Evolutionary conservation across 2,329 filamentous ascomycete species (phyloP), one percentile per base, ranked within the genome.

Genomic region (Dothideomycetes sp.): DNA sequence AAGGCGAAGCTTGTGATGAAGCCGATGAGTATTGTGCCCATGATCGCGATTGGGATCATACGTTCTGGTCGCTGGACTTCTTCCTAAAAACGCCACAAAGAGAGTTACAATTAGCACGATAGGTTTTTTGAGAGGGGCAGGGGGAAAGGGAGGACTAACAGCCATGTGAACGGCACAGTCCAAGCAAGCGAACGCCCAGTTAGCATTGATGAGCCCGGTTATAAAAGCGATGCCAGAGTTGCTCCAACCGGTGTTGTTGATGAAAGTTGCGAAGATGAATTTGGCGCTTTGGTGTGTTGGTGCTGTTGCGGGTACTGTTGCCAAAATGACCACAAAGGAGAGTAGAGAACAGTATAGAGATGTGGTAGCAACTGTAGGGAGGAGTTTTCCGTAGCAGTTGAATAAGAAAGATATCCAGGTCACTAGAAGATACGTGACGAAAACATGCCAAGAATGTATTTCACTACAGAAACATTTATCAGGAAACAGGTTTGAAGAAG

Each of bases 221-320:
- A 73, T 64, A 54, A 71, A 72, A 15, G 67, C 67, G 31, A 73
- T 65, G 16, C 67, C 68, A 44, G 61, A 58, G 31, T 61, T 53
- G 8, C 50, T 43, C 68, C 66, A 72, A 16, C 65, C 69, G 1
- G 67, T 71, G 45, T 64, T 65, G 53, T 72, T 74, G 55, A 67
- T 64, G 48, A 71, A 72, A 27, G 62, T 69, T 1, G 65, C 63
- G 48, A 71, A 73, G 47, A 73, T 70, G 51, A 71, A 72, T 16
- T 61, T 57, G 39, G 66, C 64, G 24, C 60, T 55, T 40, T 68
- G 60, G 45, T 69, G 63, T 1, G 59, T 61, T 2, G 63, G 62
- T 5, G 65, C 59, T 15, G 57, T 58, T 4, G 64, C 58, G 1
- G 68, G 67, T 3, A 71, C 62, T 4, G 64, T 65, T 44, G 73